These are phyloP conservation scores for Sporothrix protearum DNA, from an alignment of 2,329 filamentous ascomycete genomes.

Conservation along the genomic window DNA sequence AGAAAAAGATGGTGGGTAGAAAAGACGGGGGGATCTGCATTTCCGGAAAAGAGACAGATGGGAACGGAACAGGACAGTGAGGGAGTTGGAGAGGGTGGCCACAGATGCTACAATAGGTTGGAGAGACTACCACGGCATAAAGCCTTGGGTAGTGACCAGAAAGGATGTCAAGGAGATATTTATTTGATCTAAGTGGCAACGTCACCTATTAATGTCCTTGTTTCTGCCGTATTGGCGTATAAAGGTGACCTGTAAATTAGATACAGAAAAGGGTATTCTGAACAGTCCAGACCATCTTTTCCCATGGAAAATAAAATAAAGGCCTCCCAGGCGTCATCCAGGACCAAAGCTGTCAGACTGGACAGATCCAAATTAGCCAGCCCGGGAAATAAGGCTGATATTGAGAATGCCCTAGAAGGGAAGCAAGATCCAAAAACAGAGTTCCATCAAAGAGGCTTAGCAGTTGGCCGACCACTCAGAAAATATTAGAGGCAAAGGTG, in stretches of 20 bases:
- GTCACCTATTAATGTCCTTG: not conserved
- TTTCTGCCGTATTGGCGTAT: not conserved
- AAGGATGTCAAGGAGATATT: not conserved
- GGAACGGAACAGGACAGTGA: not conserved
- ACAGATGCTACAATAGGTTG: no score
- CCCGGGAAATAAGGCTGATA: conserved; percentile 12
- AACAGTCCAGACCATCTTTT: not conserved
- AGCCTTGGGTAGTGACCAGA: not conserved
- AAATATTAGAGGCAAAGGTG: not conserved
- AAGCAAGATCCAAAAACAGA: not conserved
- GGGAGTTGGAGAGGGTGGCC: not conserved
- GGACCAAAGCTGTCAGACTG: not conserved
- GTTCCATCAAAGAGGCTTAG: not conserved
- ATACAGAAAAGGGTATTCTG: not conserved
- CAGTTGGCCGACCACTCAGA: not conserved
- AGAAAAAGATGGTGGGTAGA: not conserved
- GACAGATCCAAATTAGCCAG: not conserved
- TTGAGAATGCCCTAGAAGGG: not conserved
- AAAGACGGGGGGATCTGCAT: not conserved
- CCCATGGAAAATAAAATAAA: not conserved
- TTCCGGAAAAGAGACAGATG: not conserved
- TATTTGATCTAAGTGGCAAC: not conserved
- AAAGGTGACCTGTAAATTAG: not conserved
- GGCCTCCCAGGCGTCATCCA: not conserved
- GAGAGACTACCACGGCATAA: not conserved